Evolutionary conservation across 2,329 filamentous ascomycete species (phyloP).

Genomic region (Neopestalotiopsis rosae): DNA sequence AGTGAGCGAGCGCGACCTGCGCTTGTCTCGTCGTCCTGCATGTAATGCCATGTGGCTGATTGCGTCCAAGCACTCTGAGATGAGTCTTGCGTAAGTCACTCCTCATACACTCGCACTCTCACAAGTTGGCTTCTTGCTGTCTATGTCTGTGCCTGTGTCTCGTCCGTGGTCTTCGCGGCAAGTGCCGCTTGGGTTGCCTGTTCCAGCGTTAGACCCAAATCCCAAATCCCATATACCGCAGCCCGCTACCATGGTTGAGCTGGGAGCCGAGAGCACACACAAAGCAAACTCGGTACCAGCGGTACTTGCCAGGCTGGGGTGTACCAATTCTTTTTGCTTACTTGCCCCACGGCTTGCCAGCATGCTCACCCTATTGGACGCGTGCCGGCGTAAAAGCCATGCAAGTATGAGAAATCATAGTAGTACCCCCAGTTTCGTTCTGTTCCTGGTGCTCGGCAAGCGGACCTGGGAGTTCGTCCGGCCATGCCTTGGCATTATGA

Average conservation of each 20-base stretch:
- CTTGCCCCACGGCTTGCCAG: conserved; percentile 2
- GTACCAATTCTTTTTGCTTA: neutral
- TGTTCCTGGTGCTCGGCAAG: conserved; percentile 1
- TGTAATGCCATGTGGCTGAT: conserved; percentile 13
- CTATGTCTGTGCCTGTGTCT: neutral
- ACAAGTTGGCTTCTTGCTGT: too few relatives aligned
- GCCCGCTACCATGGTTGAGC: neutral
- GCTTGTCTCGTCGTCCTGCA: conserved; percentile 8
- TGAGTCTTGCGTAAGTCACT: neutral
- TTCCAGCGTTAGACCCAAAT: neutral
- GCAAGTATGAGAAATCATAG: neutral
- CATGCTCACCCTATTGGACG: neutral
- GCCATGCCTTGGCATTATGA: conserved; percentile 12
- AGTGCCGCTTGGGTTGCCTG: neutral
- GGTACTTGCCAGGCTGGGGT: conserved; percentile 13
- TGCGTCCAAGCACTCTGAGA: neutral
- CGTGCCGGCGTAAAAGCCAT: neutral
- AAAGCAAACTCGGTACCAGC: neutral
- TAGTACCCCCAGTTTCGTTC: conserved; percentile 2
- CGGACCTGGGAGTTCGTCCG: conserved; percentile 18
- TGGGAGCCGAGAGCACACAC: neutral
- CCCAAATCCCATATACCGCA: neutral
- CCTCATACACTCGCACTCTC: neutral
- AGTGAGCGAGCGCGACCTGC: conserved; percentile 6
- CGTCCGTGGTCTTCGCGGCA: neutral